Evolutionary conservation across 2,329 filamentous ascomycete genomes (phyloP).

Genomic region (Tolypocladium inflatum): DNA sequence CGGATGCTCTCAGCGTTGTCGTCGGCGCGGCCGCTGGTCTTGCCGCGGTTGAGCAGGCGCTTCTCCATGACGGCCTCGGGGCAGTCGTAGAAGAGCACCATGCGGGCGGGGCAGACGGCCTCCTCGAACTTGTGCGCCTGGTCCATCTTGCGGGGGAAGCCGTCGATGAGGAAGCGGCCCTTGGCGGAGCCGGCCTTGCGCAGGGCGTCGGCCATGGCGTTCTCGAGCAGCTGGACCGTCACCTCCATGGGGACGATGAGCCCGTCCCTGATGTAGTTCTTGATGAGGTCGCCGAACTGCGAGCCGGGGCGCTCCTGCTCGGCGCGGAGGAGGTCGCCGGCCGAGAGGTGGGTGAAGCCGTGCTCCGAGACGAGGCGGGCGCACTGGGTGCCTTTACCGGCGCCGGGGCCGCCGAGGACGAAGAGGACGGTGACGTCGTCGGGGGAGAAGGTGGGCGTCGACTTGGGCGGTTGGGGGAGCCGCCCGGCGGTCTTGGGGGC

Average conservation of each 20-base stretch:
- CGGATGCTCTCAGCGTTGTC: conserved; percentile 94
- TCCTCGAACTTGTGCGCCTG: conserved; percentile 92
- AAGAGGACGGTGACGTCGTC: conserved; percentile 84
- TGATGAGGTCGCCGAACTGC: conserved; percentile 88
- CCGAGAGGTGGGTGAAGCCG: conserved; percentile 85
- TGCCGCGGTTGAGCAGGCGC: conserved; percentile 76
- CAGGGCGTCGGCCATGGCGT: conserved; percentile 74
- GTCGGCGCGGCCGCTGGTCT: conserved; percentile 84
- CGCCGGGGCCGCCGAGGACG: conserved; percentile 89
- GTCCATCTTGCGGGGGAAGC: conserved; percentile 95
- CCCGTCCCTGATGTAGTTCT: conserved; percentile 85
- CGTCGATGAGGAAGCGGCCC: conserved; percentile 66
- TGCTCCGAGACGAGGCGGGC: conserved; percentile 78
- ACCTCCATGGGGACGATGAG: conserved; percentile 99
- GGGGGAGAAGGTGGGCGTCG: conserved; percentile 60
- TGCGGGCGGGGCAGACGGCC: conserved; percentile 70
- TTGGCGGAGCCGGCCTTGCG: conserved; percentile 36
- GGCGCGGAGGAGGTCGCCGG: conserved; percentile 85
- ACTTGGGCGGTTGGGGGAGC: conserved; percentile 42
- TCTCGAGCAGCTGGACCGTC: conserved; percentile 85
- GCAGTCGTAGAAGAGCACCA: conserved; percentile 92
- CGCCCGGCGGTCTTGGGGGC: conserved; percentile 28
- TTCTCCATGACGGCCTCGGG: conserved; percentile 81
- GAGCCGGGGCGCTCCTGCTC: conserved; percentile 83
- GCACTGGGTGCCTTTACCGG: conserved; percentile 96